Evolutionary conservation across 129 eudicot genomes (phyloP), one percentile per base, ranked within the genome.

Genomic region (Pulicaria dysenterica): DNA sequence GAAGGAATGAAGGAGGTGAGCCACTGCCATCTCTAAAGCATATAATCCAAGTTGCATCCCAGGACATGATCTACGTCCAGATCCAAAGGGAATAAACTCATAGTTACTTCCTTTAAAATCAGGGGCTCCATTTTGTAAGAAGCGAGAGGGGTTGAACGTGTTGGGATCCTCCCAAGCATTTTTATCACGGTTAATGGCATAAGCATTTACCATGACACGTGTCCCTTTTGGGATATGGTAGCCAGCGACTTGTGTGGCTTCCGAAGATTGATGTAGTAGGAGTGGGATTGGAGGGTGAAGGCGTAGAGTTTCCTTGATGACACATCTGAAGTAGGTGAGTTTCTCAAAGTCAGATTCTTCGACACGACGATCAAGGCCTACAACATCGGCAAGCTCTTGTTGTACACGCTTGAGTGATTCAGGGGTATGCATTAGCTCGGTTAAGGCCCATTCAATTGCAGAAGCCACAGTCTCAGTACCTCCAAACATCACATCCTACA

Each of bases 271-370:
- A 80, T 90, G 96, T 73, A 90, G 87, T 37, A 87, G 89, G 58
- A 87, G 81, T 0, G 96, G 96, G 80, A 90, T 90, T 5, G 96
- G 96, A n/a, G 96, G 96, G 86, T 90, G 96, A 76, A 90, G 89
- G 2, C 96, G 85, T 54, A 90, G 87, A 31, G 88, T 84, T 47
- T 90, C 96, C 57, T 87, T 90, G 19, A 90, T 73, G 38, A 81
- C 67, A 67, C 94, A 87, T 56, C 75, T 83, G 51, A 90, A 83
- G 83, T 85, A 90, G 5, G 86, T 81, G 6, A 90, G 87, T 34
- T 87, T 90, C n/a, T 87, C 96, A 40, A 90, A 83, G 12, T 90
- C 94, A 3, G 79, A 24, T 58, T 90, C 96, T 70, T 87, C 91
- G 4, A 90, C 91, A 4, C 87, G 80, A 15, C 95, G 87, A 47